These are phyloP conservation scores for Monosporascus ibericus DNA, from an alignment of 2,329 filamentous ascomycete species.

Conservation along the genomic window DNA sequence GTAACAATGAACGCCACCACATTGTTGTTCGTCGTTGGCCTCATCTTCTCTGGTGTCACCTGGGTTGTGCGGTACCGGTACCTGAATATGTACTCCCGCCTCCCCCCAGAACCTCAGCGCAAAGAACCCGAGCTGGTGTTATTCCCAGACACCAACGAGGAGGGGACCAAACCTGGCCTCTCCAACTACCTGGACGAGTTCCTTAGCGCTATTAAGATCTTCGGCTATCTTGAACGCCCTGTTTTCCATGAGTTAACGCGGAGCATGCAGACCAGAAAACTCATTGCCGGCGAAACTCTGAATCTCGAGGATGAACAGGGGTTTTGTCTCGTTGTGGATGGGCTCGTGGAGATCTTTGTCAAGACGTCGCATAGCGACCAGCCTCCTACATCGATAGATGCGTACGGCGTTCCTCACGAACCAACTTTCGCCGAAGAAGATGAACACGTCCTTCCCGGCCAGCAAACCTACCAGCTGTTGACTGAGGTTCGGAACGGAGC, in stretches of 20 bases:
- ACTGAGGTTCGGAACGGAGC: conserved; percentile 97
- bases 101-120: conserved; percentile 89
- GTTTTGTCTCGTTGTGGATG: conserved; percentile 95
- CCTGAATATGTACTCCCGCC: conserved; percentile 90
- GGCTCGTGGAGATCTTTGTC: conserved; percentile 94
- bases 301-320: conserved; percentile 96
- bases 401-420: conserved; percentile 35
- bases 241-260: conserved; percentile 97
- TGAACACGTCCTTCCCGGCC: conserved; percentile 48
- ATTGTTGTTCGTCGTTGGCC: conserved; percentile 75
- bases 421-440: conserved; percentile 67
- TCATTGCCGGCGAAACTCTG: conserved; percentile 93
- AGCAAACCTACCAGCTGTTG: conserved; percentile 87
- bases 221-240: conserved; percentile 90
- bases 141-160: conserved; percentile 88
- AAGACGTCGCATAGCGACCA: conserved; percentile 59
- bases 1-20: conserved; percentile 99
- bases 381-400: conserved; percentile 24
- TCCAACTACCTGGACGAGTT: conserved; percentile 98
- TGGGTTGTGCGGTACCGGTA: conserved; percentile 96
- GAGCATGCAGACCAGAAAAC: conserved; percentile 95
- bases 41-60: conserved; percentile 75
- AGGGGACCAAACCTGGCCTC: conserved; percentile 81
- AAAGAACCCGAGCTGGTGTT: conserved; percentile 95
- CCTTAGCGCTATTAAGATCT: conserved; percentile 96